Base-by-base conservation (phyloP, 148 eudicot genomes). In the Fagopyrum homotropicum region DNA sequence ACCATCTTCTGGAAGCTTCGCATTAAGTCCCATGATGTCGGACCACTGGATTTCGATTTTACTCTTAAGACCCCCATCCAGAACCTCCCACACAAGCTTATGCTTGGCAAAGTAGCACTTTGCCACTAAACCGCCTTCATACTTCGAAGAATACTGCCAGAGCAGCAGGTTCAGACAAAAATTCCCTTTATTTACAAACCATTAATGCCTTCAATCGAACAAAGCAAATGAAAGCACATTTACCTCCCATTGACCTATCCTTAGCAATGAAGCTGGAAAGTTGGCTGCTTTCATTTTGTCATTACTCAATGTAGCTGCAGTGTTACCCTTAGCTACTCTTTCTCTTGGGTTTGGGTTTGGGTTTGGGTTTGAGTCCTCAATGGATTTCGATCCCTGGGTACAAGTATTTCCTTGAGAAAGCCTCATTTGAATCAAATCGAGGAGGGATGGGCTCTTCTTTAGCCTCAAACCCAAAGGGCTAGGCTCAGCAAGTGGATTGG, bases 101-200 rank as follows among this genome's bases (percentile, higher is more conserved):
- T 90, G 92, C 80, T 92, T 96, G 6, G 97, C 97, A 82, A 90
- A 96, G 85, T 92, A 96, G 82, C 99, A 96, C 83, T 96, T 96
- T 44, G 94, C 99, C 72, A 96, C 94, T 75, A 96, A 85, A 87
- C 90, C 99, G 52, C 97, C 97, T 81, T 90, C 98, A 57, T 86
- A 82, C 72, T 79, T 89, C 30, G 98, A 88, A 74, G 77, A 75
- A 79, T 86, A 96, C 99, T 96, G 91, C 82, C 72, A 19, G 75
- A 75, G 60, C 8, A 80, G 4, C 71, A 66, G 43, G n/a, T 40
- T 40, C 9, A 35, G 4, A 22, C 5, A 9, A 3, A 40, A 35
- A 40, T 5, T 4, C 14, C 7, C 63, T n/a, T 5, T 14, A 35
- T 35, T 66, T 8, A 46, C 71, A 66, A 5, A 40, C 19, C 40